Percentiles rank a stretch among this genome's conserved stretches.
phyloP scores from a whole-genome alignment of 305 asterid genomes.

The Fraxinus baroniana region DNA sequence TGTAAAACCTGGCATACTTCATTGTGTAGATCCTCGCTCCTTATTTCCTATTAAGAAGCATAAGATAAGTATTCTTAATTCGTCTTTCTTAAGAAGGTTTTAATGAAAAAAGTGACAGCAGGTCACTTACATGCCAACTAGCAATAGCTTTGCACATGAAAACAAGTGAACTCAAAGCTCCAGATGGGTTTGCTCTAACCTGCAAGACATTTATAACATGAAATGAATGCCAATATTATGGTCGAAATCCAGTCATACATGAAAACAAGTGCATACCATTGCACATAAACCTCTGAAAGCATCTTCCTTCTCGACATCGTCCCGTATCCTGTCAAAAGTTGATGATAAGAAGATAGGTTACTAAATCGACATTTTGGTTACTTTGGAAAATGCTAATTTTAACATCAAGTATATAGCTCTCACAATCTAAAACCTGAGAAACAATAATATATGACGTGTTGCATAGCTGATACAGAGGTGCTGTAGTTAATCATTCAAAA shows the following conservation, averaged over 20 bases:
- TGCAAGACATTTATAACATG: constrained; percentile 34
- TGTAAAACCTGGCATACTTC: constrained; percentile 85
- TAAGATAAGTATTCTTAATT: constrained; percentile 17
- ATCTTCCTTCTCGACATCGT: constrained; percentile 94
- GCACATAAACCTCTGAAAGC: constrained; percentile 97
- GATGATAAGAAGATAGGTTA: constrained; percentile 10
- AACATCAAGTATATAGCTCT: neutral
- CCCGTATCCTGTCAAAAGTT: constrained; percentile 77
- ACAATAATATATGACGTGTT: neutral
- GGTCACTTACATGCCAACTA: constrained; percentile 82
- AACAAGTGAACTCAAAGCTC: constrained; percentile 77
- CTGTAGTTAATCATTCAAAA: neutral
- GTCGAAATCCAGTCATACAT: constrained; percentile 3
- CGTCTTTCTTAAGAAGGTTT: neutral
- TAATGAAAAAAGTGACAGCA: constrained; percentile 6
- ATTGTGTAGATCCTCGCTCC: constrained; percentile 78
- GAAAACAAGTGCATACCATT: constrained; percentile 51
- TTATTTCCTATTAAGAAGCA: constrained; percentile 62
- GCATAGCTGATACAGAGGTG: neutral
- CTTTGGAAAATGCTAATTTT: neutral
- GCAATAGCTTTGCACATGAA: constrained; percentile 86
- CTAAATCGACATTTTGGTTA: neutral
- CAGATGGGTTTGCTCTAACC: constrained; percentile 90
- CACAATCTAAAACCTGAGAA: neutral
- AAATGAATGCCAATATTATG: constrained; percentile 13